Evolutionary conservation across 768 basidiomycete species (phyloP).

Genomic region (Hortiboletus flavorubellus): DNA sequence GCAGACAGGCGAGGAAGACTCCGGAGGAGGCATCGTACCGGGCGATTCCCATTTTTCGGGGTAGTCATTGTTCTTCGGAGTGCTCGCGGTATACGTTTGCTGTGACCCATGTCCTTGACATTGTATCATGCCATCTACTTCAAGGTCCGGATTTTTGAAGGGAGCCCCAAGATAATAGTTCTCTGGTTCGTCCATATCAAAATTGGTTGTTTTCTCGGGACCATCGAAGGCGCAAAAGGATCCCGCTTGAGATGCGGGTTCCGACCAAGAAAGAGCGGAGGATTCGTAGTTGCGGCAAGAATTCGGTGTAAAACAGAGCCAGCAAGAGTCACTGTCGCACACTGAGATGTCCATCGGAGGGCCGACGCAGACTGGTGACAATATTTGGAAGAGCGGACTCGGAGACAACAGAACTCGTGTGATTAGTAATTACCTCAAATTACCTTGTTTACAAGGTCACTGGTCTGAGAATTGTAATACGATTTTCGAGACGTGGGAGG

Average conservation of each 20-base stretch:
- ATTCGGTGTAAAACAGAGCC: not conserved
- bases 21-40: conserved; percentile 12
- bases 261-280: conserved; percentile 8
- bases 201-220: not conserved
- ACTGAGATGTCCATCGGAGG: conserved; percentile 6
- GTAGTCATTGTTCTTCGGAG: conserved; percentile 6
- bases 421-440: not conserved
- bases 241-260: not conserved
- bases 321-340: conserved; percentile 3
- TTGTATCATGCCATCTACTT: not conserved
- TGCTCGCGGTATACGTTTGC: not conserved
- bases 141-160: not conserved
- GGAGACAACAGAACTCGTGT: not conserved
- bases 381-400: not conserved
- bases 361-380: not conserved
- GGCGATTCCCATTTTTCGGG: conserved; percentile 4
- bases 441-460: too few species aligned
- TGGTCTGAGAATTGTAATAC: too few species aligned
- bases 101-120: not conserved
- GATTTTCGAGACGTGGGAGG: too few species aligned
- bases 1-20: conserved; percentile 20
- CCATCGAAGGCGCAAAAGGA: not conserved
- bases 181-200: not conserved
- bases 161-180: not conserved
- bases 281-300: conserved; percentile 7